Percentiles rank a stretch among this genome's conserved stretches.
These are phyloP conservation scores for Volvox carteri DNA, from an alignment of 163 green algal genomes.

Conservation along the genomic window DNA sequence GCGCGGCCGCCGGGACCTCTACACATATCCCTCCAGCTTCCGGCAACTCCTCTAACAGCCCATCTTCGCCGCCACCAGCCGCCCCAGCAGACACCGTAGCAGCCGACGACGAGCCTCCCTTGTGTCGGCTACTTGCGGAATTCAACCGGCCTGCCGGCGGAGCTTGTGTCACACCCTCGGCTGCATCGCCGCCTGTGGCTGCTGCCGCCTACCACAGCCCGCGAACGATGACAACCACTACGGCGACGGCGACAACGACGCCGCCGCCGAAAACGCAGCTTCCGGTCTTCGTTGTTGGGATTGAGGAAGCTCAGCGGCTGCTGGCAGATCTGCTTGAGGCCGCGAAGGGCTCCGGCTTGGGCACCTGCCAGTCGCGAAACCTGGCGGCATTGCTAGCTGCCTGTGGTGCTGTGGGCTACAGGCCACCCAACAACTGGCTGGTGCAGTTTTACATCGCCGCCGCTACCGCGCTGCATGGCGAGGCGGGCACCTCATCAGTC, in stretches of 20 bases:
- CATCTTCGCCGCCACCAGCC: no score
- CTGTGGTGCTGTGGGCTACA: background rate
- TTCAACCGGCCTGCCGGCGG: background rate
- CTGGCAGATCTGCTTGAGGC: background rate
- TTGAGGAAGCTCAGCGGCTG: background rate
- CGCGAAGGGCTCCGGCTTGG: background rate
- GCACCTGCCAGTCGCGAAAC: background rate
- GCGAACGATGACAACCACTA: no score
- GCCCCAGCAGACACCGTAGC: no score
- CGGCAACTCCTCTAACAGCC: no score
- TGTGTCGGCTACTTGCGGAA: no score
- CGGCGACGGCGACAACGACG: no score
- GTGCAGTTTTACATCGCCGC: background rate
- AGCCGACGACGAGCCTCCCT: no score
- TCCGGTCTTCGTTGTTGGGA: background rate
- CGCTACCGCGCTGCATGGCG: background rate
- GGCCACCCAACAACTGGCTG: background rate
- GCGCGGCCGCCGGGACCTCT: background rate
- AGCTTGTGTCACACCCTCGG: no score
- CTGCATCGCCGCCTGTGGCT: no score
- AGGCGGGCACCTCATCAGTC: background rate
- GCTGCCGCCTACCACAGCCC: no score
- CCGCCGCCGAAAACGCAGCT: background rate
- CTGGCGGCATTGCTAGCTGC: slow-evolving; percentile 11
- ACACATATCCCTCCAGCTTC: no score